These are phyloP conservation scores for Lomentospora prolificans DNA, from an alignment of 2,329 filamentous ascomycete species.

Conservation along the genomic window DNA sequence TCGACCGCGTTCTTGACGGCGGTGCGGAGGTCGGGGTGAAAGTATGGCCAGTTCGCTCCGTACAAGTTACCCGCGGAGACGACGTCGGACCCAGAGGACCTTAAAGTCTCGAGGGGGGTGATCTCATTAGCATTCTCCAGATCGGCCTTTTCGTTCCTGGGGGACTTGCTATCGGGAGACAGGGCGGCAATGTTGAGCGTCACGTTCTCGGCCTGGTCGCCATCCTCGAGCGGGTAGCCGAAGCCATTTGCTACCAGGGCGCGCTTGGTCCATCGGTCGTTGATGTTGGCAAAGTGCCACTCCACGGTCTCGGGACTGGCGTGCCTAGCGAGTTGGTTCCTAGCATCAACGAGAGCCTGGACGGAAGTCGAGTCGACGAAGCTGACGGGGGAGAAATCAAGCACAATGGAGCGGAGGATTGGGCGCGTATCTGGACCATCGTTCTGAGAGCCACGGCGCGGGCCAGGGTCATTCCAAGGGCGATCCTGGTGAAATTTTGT, in stretches of 20 bases:
- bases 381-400: constrained; percentile 49
- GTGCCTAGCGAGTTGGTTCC: constrained; percentile 43
- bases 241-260: constrained; percentile 48
- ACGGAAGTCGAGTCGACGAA: constrained; percentile 47
- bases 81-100: neutral
- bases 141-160: constrained; percentile 11
- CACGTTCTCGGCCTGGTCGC: constrained; percentile 7
- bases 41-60: constrained; percentile 35
- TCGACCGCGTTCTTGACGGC: constrained; percentile 26
- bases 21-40: constrained; percentile 34
- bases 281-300: constrained; percentile 45
- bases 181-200: neutral
- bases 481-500: constrained; percentile 24
- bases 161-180: constrained; percentile 10
- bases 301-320: constrained; percentile 36
- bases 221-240: constrained; percentile 27
- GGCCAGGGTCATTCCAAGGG: constrained; percentile 45
- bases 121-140: constrained; percentile 10
- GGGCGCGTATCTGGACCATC: constrained; percentile 29
- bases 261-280: constrained; percentile 47
- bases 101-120: constrained; percentile 2
- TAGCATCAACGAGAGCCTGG: constrained; percentile 46
- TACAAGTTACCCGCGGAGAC: constrained; percentile 20
- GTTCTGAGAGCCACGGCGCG: constrained; percentile 22
- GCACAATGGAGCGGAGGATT: constrained; percentile 40